Evolutionary conservation across 2,329 filamentous ascomycete species (phyloP).

Genomic region (Lecanicillium sp.): DNA sequence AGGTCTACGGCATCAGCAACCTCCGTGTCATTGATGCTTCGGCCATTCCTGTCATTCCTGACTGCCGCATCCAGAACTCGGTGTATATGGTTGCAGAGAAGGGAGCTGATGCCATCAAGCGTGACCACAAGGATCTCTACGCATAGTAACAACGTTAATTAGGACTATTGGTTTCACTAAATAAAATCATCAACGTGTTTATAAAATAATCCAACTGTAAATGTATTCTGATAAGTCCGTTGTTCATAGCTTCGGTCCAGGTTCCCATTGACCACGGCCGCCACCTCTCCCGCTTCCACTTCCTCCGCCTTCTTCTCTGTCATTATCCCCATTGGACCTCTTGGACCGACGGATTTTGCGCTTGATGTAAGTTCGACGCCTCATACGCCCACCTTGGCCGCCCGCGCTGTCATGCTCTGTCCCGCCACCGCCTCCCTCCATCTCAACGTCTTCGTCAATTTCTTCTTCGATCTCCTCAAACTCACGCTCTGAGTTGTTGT

Average conservation of each 20-base stretch:
- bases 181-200: too few species aligned
- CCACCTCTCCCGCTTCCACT: neutral
- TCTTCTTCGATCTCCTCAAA: neutral
- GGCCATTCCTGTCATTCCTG: constrained; percentile 49
- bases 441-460: neutral
- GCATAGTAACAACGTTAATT: neutral
- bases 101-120: constrained; percentile 12
- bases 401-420: neutral
- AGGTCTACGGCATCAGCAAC: constrained; percentile 47
- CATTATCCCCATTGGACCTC: neutral
- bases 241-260: neutral
- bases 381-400: neutral
- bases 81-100: constrained; percentile 56
- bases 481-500: neutral
- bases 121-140: constrained; percentile 11
- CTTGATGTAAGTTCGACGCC: neutral
- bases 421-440: neutral
- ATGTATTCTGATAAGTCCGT: too few species aligned
- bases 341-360: neutral
- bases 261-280: neutral
- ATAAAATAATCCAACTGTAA: too few species aligned
- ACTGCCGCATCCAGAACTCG: constrained; percentile 53
- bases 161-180: too few species aligned
- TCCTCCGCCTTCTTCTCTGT: neutral
- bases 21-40: constrained; percentile 52